Conservation (phyloP, 148 eudicot species). For the Silene latifolia region DNA sequence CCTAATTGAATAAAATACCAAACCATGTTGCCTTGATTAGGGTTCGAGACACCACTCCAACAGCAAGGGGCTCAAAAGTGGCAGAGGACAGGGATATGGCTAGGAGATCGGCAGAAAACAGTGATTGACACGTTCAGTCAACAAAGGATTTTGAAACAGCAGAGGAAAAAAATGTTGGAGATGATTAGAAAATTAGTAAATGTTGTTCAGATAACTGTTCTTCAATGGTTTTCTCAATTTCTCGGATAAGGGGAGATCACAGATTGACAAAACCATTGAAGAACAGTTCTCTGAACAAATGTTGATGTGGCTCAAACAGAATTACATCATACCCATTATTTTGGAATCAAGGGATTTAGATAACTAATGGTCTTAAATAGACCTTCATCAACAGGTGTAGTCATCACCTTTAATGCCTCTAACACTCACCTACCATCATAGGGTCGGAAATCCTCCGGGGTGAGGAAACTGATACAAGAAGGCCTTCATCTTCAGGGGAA, state of each 20-base stretch:
- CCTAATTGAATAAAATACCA: neutral
- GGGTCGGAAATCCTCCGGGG: no score
- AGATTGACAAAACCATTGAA: neutral
- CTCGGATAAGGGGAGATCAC: neutral
- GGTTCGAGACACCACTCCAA: neutral
- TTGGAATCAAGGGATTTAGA: no score
- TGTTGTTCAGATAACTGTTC: neutral
- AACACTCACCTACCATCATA: neutral
- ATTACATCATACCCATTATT: no score
- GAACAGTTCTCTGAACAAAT: neutral
- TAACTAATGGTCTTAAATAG: no score
- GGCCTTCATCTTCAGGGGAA: neutral
- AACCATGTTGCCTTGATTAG: neutral
- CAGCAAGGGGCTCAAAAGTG: neutral
- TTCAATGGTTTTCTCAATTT: neutral
- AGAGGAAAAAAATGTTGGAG: neutral
- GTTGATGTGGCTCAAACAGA: neutral
- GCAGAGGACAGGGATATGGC: neutral
- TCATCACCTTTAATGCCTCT: no score
- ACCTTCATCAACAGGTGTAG: no score
- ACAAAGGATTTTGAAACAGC: neutral
- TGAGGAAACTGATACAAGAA: no score
- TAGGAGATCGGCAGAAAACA: neutral
- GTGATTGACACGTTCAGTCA: neutral
- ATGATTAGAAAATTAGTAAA: neutral